These are phyloP conservation scores for Candida gorgasii DNA, from an alignment of 805 yeast genomes.

Conservation along the genomic window DNA sequence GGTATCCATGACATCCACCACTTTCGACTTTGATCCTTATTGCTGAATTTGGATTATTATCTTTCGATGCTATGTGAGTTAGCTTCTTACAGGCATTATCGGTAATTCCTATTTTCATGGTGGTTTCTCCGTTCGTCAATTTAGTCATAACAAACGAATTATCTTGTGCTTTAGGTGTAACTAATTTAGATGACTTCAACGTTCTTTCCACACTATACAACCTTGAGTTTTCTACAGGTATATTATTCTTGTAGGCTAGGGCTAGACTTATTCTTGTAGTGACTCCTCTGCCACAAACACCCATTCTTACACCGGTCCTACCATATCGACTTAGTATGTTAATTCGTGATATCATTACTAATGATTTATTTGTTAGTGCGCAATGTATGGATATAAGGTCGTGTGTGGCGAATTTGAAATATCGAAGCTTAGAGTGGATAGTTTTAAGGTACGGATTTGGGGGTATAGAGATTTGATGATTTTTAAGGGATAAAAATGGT, in stretches of 20 bases:
- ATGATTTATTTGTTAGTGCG: background rate
- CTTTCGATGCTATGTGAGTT: constrained; percentile 50
- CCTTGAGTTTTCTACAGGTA: background rate
- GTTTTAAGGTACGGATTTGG: background rate
- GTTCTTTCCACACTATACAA: constrained; percentile 5
- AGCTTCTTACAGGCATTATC: constrained; percentile 53
- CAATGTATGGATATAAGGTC: background rate
- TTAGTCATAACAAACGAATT: constrained; percentile 35
- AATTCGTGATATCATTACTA: constrained; percentile 2
- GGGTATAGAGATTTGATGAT: background rate
- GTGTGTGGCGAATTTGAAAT: constrained; percentile 1
- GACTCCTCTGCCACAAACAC: too few relatives aligned
- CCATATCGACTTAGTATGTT: background rate
- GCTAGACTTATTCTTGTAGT: too few relatives aligned
- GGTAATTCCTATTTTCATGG: constrained; percentile 47
- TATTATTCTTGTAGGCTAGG: background rate
- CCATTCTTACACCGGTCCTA: background rate
- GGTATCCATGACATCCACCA: constrained; percentile 99
- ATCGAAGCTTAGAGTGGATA: background rate
- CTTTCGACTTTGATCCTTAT: constrained; percentile 79
- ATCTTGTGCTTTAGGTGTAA: constrained; percentile 26
- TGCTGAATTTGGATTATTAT: constrained; percentile 60
- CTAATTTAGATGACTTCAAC: constrained; percentile 30
- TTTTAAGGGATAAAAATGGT: background rate
- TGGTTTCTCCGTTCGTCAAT: constrained; percentile 36